Percentiles rank a stretch among this genome's conserved stretches.
phyloP scores from a whole-genome alignment of 2,329 filamentous ascomycete genomes.

The Volutella citrinella region DNA sequence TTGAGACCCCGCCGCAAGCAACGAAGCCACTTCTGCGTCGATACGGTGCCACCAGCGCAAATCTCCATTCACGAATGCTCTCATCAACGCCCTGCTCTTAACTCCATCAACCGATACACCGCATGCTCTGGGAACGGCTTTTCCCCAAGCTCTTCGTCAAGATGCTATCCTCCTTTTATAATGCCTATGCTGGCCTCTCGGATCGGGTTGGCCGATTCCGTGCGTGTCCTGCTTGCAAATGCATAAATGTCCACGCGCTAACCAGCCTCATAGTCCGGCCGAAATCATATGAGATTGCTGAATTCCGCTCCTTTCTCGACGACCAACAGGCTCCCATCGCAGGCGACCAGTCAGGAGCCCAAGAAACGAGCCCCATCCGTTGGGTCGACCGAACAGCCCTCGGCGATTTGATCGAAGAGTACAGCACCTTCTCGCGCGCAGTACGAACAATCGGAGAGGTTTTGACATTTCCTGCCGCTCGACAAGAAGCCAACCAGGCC shows the following conservation, averaged over 20 bases:
- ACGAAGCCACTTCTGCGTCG: no score
- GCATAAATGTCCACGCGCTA: constrained; percentile 2
- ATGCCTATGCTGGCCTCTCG: constrained; percentile 24
- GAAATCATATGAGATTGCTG: constrained; percentile 22
- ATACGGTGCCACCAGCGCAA: no score
- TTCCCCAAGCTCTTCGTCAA: constrained; percentile 21
- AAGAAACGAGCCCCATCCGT: no score
- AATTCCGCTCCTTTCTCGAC: constrained; percentile 20
- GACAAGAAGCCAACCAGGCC: constrained; percentile 23
- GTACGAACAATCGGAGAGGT: constrained; percentile 19
- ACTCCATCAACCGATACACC: no score
- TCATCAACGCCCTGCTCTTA: no score
- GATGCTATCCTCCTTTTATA: constrained; percentile 28
- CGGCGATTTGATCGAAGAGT: constrained; percentile 19
- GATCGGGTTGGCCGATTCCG: constrained; percentile 22
- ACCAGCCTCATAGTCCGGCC: constrained; percentile 17
- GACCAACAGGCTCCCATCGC: constrained; percentile 23
- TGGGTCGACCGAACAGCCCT: constrained; percentile 26
- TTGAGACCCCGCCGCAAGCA: no score
- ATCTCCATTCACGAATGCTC: no score
- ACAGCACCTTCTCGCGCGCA: constrained; percentile 19
- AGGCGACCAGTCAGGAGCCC: constrained; percentile 26
- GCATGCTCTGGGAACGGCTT: constrained; percentile 20
- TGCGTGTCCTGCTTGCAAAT: constrained; percentile 12
- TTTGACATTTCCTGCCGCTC: constrained; percentile 13